Evolutionary conservation across 129 eudicot species (phyloP).

Genomic region (Escallonia rubra): DNA sequence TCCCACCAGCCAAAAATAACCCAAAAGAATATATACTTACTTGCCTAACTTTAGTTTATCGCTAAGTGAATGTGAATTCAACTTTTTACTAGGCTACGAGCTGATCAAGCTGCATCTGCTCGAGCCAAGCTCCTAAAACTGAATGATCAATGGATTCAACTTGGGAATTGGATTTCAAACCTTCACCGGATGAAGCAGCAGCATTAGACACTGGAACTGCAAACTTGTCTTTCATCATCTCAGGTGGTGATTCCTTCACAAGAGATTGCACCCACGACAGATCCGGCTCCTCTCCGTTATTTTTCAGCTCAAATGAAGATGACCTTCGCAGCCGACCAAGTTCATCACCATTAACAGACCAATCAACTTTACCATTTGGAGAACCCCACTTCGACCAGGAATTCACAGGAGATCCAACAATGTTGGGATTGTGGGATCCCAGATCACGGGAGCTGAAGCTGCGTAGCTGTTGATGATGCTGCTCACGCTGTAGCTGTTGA

Average conservation of each 20-base stretch:
- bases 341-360: conserved; percentile 37
- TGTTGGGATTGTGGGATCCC: not conserved
- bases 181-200: conserved; percentile 13
- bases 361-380: conserved; percentile 27
- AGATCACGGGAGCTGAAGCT: conserved; percentile 19
- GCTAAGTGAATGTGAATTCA: not conserved
- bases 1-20: not conserved
- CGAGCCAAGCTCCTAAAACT: conserved; percentile 24
- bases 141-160: conserved; percentile 15
- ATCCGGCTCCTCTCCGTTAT: conserved; percentile 27
- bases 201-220: not conserved
- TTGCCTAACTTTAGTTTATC: not conserved
- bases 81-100: conserved; percentile 19
- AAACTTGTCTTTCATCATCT: conserved; percentile 10
- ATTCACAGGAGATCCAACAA: conserved; percentile 13
- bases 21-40: conserved; percentile 9
- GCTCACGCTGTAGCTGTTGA: conserved; percentile 8
- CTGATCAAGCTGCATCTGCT: conserved; percentile 31
- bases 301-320: conserved; percentile 12
- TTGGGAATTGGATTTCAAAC: conserved; percentile 9
- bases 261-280: conserved; percentile 48
- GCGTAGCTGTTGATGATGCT: conserved; percentile 15
- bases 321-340: conserved; percentile 17
- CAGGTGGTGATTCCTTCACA: conserved; percentile 43
- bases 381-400: conserved; percentile 34